These are phyloP conservation scores for Pythium sp. DNA, from an alignment of 352 stramenopile species.

Conservation along the genomic window DNA sequence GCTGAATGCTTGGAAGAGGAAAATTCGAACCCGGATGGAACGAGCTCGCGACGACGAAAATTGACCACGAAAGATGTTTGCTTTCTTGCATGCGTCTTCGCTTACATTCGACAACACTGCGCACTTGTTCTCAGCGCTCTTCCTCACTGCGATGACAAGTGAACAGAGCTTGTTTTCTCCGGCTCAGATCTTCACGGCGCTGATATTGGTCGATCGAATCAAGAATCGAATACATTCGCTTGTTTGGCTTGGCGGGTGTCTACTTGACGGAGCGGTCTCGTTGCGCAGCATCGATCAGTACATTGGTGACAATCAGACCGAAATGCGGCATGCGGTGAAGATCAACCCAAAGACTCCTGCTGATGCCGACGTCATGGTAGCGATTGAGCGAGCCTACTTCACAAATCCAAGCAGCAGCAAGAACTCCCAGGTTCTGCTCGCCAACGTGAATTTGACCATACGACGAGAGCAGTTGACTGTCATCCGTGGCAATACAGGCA, in stretches of 20 bases:
- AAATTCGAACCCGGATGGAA: slow-evolving; percentile 63
- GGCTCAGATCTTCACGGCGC: background rate
- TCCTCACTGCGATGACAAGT: background rate
- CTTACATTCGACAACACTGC: background rate
- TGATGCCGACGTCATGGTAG: background rate
- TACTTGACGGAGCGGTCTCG: background rate
- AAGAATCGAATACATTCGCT: background rate
- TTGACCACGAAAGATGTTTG: slow-evolving; percentile 15
- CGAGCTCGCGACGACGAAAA: slow-evolving; percentile 44
- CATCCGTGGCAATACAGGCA: slow-evolving; percentile 14
- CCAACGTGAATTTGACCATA: slow-evolving; percentile 10
- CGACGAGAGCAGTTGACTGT: slow-evolving; percentile 8
- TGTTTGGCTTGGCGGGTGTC: background rate
- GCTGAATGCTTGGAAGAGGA: slow-evolving; percentile 82
- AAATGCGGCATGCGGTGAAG: background rate
- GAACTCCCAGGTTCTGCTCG: background rate
- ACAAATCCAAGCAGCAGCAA: background rate
- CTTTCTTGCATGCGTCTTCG: background rate
- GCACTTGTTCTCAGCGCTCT: background rate
- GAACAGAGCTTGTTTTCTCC: background rate
- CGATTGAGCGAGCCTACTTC: background rate
- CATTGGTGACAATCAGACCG: background rate
- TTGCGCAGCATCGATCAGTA: background rate
- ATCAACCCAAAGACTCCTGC: background rate
- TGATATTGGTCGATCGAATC: slow-evolving; percentile 4